Percentiles rank a stretch among this genome's conserved stretches.
Conservation (phyloP, 176 grass and related monocot genomes). For the Saccharum spontaneum region DNA sequence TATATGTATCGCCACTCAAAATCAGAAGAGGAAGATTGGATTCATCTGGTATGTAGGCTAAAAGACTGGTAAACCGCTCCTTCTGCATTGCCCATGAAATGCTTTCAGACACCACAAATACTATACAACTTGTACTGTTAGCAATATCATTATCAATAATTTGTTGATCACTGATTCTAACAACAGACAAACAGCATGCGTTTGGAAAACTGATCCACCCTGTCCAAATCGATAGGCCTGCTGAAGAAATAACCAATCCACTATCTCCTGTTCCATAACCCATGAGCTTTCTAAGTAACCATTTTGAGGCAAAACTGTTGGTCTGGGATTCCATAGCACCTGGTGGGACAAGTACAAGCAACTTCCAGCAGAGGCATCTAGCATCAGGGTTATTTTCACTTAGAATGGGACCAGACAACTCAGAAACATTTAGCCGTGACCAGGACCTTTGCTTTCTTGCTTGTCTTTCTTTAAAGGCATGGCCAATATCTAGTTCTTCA, state of each 20-base stretch:
- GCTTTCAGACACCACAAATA: constrained; percentile 82
- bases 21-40: constrained; percentile 78
- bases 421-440: constrained; percentile 63
- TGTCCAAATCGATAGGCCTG: constrained; percentile 65
- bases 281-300: constrained; percentile 81
- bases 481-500: constrained; percentile 59
- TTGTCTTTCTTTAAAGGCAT: constrained; percentile 60
- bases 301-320: constrained; percentile 52
- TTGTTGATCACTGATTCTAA: constrained; percentile 58
- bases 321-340: constrained; percentile 30
- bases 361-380: constrained; percentile 89
- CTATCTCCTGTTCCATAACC: constrained; percentile 48
- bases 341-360: constrained; percentile 59
- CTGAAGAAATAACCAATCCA: constrained; percentile 40
- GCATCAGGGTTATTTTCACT: constrained; percentile 62
- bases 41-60: constrained; percentile 58
- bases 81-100: constrained; percentile 76
- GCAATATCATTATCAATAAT: constrained; percentile 44
- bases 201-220: constrained; percentile 46
- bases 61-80: constrained; percentile 53
- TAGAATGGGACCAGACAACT: constrained; percentile 81
- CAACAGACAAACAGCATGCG: constrained; percentile 64
- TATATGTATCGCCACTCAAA: constrained; percentile 53
- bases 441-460: constrained; percentile 54
- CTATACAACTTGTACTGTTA: constrained; percentile 47